Evolutionary conservation across 2,329 filamentous ascomycete genomes (phyloP).

Genomic region (Cladosporium halotolerans): DNA sequence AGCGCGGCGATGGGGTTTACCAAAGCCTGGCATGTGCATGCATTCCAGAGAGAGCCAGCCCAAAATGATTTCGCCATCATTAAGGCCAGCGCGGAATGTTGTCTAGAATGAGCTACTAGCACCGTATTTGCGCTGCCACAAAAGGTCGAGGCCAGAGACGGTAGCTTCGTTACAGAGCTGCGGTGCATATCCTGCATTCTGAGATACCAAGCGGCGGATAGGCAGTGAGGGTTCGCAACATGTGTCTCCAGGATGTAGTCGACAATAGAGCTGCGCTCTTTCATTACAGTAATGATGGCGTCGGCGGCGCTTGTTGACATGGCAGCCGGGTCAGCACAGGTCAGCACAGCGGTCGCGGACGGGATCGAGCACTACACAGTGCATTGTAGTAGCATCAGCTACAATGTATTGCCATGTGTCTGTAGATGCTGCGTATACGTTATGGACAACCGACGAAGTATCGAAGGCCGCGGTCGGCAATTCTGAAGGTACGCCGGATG

Average conservation of each 20-base stretch:
- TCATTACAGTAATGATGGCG: constrained; percentile 1
- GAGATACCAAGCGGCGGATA: constrained; percentile 11
- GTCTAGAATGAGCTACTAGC: constrained; percentile 5
- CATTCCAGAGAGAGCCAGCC: background rate
- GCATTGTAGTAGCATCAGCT: constrained; percentile 1
- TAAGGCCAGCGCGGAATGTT: constrained; percentile 2
- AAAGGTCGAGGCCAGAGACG: background rate
- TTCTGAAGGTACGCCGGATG: background rate
- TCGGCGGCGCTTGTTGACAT: constrained; percentile 10
- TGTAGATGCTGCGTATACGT: constrained; percentile 3
- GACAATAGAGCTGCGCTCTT: constrained; percentile 2
- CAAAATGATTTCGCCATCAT: constrained; percentile 2
- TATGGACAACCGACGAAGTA: background rate
- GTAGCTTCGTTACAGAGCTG: constrained; percentile 8
- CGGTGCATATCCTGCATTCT: constrained; percentile 7
- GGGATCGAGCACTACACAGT: constrained; percentile 9
- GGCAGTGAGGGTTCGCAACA: background rate
- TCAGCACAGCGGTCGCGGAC: constrained; percentile 10
- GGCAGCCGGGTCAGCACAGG: background rate
- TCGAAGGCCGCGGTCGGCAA: background rate
- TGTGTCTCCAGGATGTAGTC: constrained; percentile 13
- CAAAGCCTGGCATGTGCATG: constrained; percentile 8
- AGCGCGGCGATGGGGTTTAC: constrained; percentile 2
- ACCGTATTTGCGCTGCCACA: constrained; percentile 11
- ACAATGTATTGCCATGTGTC: constrained; percentile 47